These are phyloP conservation scores for Chenopodium berlandieri DNA, from an alignment of 148 eudicot species.

Conservation along the genomic window DNA sequence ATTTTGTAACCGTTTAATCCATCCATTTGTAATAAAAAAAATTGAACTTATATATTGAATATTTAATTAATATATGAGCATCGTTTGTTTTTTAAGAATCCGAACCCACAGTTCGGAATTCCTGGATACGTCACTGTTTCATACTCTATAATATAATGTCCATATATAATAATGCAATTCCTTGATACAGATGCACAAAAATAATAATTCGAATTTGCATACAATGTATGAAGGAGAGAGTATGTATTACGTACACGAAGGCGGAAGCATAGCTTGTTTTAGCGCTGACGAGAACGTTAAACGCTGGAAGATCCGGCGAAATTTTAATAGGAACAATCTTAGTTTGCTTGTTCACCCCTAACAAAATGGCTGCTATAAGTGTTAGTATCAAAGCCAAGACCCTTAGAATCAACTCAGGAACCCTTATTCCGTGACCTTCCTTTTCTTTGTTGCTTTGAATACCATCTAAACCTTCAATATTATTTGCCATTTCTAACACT, in stretches of 20 bases:
- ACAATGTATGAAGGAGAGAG: too few species aligned
- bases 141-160: too few species aligned
- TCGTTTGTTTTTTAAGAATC: too few species aligned
- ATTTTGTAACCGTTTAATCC: too few species aligned
- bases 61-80: too few species aligned
- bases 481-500: background rate
- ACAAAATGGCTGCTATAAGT: slow-evolving; percentile 52
- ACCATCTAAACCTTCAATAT: slow-evolving; percentile 1
- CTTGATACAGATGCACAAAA: too few species aligned
- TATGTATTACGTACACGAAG: slow-evolving; percentile 47
- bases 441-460: background rate
- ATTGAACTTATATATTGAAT: too few species aligned
- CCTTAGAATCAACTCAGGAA: slow-evolving; percentile 44
- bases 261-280: slow-evolving; percentile 62
- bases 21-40: too few species aligned
- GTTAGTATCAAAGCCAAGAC: slow-evolving; percentile 42
- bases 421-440: slow-evolving; percentile 15
- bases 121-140: too few species aligned
- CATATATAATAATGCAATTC: too few species aligned
- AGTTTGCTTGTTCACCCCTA: slow-evolving; percentile 64
- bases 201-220: too few species aligned
- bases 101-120: too few species aligned
- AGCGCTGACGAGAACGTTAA: slow-evolving; percentile 60
- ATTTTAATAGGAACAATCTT: slow-evolving; percentile 41
- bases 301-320: slow-evolving; percentile 52